Base-by-base conservation (phyloP, 257 asterid genomes). In the Prunella vulgaris region DNA sequence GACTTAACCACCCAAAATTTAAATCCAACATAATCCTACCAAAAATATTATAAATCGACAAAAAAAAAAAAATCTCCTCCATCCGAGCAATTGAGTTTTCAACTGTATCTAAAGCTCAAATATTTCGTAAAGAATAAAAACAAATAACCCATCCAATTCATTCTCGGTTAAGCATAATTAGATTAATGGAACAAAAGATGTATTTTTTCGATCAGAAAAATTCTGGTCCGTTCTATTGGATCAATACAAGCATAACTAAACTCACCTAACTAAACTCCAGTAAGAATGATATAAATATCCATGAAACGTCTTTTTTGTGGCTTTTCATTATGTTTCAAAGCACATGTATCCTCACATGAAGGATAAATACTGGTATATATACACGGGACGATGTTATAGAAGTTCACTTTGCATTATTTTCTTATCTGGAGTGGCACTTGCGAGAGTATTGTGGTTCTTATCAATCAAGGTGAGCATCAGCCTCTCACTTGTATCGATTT, bases 321-420 rank as follows among this genome's bases (percentile, higher is more conserved):
- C 30, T 51, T 68, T 38, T 53, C 67, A 60, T 24, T 57, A 40
- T 65, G 30, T 70, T 21, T 58, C 38, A 46, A 64, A 70, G 68
- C 60, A 53, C 28, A 35, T 53, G 32, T 62, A 20, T 60, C 48
- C 33, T 59, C 51, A 30, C 20, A 8, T 51, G 22, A n/a, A 5
- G 8, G 20, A 40, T 59, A 18, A 52, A 8, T 15, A 24, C 17
- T 17, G 60, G 28, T 27, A 15, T 73, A 52, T 71, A 44, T 72
- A 73, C 79, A 78, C 14, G 58, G 15, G 67, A 66, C 10, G 22
- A 30, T 49, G 73, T 32, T 10, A 40, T 25, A 64, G 15, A 59
- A 20, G 63, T 64, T 40, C 37, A 46, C 30, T 54, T 66, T 12
- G 68, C 32, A 44, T 48, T 60, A 20, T n/a, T 58, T 51, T 53